Evolutionary conservation across 75 land plant genomes (phyloP), one percentile per base, ranked within the genome.

Genomic region (Larix kaempferi): DNA sequence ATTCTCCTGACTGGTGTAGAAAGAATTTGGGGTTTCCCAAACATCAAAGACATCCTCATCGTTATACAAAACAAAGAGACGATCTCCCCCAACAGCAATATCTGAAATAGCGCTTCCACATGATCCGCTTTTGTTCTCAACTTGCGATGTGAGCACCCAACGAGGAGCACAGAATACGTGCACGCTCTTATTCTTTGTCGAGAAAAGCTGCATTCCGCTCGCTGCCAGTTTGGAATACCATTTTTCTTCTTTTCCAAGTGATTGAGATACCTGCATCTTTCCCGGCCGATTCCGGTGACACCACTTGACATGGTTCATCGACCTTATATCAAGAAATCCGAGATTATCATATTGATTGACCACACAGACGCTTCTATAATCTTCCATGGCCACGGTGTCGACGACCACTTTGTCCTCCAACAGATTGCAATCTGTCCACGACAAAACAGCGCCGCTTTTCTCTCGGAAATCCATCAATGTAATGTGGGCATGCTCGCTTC

Each of bases 41-140:
- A 90, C 84, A 82, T 95, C 98, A 73, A 92, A 90, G 71, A 92
- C 91, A 84, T 92, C 85, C 52, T 92, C 93, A 52, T 92, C 98
- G 72, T 85, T 87, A 69, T 91, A 93, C 13, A 91, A 82, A 3
- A 84, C 90, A 75, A 93, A 93, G 13, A 95, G 83, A 11, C 95
- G 59, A 78, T 92, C 95, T 3, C 98, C 98, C 3, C 95, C 98
- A 22, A 95, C 91, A 2, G 91, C 87, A 49, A 95, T 92, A 81
- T 95, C 98, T 41, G 88, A 89, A 8, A 95, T 92, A 0, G 88
- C 83, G 39, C 98, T 91, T 4, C 95, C 94, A 61, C 87, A 74
- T 44, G 93, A 82, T 6, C 49, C 62, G n/a, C 27, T 1, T 60
- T 60, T 60, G 64, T 84, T 80, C 76, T 87, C 73, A 44, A 95